Conservation (phyloP, 257 asterid genomes). For the Anisodus acutangulus region DNA sequence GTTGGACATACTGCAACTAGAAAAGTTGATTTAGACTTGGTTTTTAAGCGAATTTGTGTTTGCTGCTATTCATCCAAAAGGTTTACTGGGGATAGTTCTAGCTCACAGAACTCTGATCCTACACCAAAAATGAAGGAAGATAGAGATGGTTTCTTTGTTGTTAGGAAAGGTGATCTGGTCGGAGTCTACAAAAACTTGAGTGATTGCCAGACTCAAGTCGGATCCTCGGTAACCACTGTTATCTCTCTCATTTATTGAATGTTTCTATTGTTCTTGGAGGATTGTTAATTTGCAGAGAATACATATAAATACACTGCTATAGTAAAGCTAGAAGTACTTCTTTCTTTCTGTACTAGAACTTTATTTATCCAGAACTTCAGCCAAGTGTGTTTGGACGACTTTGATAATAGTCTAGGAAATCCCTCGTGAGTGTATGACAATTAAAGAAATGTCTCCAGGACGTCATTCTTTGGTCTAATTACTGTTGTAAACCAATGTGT, state of each 20-base stretch:
- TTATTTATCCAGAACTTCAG: slow-evolving; percentile 17
- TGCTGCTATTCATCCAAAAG: slow-evolving; percentile 66
- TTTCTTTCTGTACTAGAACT: slow-evolving; percentile 16
- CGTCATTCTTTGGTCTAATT: background rate
- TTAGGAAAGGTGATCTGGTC: slow-evolving; percentile 86
- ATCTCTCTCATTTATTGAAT: slow-evolving; percentile 18
- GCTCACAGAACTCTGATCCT: slow-evolving; percentile 46
- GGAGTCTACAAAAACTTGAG: slow-evolving; percentile 88
- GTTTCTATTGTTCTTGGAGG: slow-evolving; percentile 6
- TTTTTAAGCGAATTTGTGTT: slow-evolving; percentile 45
- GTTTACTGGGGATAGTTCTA: slow-evolving; percentile 45
- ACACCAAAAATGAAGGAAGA: slow-evolving; percentile 73
- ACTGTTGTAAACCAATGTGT: background rate
- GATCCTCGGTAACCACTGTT: slow-evolving; percentile 71
- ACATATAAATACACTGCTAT: slow-evolving; percentile 2
- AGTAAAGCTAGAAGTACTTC: background rate
- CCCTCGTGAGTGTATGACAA: background rate
- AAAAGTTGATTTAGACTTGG: slow-evolving; percentile 44
- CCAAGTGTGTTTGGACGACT: slow-evolving; percentile 8
- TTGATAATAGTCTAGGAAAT: slow-evolving; percentile 6
- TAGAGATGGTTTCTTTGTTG: slow-evolving; percentile 86
- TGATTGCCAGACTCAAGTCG: slow-evolving; percentile 96
- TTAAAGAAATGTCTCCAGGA: slow-evolving; percentile 1
- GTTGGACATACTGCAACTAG: slow-evolving; percentile 35
- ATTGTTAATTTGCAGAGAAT: slow-evolving; percentile 1